These are phyloP conservation scores for Trichoderma virens DNA, from an alignment of 495 filamentous ascomycete genomes.

Conservation along the genomic window DNA sequence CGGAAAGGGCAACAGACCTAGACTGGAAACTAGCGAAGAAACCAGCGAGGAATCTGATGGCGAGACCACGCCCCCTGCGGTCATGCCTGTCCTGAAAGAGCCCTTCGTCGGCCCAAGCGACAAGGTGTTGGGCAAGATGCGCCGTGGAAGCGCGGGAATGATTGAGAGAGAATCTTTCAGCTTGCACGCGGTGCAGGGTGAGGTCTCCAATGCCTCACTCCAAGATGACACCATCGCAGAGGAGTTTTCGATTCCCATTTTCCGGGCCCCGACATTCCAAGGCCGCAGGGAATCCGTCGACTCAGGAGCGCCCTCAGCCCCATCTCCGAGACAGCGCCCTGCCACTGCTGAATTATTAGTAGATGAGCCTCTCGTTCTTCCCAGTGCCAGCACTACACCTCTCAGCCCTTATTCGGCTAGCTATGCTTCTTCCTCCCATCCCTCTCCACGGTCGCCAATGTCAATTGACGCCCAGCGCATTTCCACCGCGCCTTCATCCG, in stretches of 20 bases:
- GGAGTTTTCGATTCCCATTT: conserved; percentile 18
- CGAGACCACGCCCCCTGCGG: conserved; percentile 9
- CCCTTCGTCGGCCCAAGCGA: background rate
- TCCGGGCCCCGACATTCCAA: conserved; percentile 2
- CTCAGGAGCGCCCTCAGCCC: conserved; percentile 19
- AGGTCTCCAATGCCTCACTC: conserved; percentile 32
- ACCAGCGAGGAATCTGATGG: conserved; percentile 6
- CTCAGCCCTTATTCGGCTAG: conserved; percentile 45
- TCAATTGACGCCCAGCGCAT: conserved; percentile 64
- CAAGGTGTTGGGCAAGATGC: background rate
- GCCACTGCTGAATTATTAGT: conserved; percentile 16
- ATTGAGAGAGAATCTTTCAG: conserved; percentile 18
- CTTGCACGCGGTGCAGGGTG: conserved; percentile 22
- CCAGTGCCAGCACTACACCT: conserved; percentile 39
- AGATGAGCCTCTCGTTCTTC: conserved; percentile 32
- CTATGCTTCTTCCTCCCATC: conserved; percentile 43
- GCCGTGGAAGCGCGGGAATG: conserved; percentile 9
- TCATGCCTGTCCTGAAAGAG: background rate
- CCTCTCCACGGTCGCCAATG: conserved; percentile 50
- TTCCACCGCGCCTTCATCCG: conserved; percentile 62
- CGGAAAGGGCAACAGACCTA: conserved; percentile 18
- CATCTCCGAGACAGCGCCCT: conserved; percentile 4
- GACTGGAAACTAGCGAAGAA: conserved; percentile 4
- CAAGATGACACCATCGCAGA: conserved; percentile 37
- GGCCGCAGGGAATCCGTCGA: conserved; percentile 3